phyloP scores from a whole-genome alignment of 805 yeast species.

The Saccharomycopsis sp. region DNA sequence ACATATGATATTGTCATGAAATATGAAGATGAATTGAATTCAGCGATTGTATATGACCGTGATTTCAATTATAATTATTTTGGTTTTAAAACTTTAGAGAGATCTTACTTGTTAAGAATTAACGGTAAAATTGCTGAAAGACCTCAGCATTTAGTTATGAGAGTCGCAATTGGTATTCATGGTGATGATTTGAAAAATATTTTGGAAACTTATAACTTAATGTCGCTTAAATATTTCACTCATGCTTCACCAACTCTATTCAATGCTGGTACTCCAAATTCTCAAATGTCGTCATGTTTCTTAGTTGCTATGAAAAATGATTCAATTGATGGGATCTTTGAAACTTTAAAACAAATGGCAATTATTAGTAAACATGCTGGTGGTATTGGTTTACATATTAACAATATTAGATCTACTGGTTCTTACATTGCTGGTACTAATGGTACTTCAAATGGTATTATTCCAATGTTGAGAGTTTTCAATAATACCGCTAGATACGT shows the following conservation, averaged over 20 bases:
- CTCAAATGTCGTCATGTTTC: slow-evolving; percentile 89
- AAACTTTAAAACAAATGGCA: slow-evolving; percentile 82
- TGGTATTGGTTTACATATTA: slow-evolving; percentile 87
- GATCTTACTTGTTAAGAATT: slow-evolving; percentile 69
- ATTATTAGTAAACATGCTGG: slow-evolving; percentile 92
- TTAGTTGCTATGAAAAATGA: slow-evolving; percentile 87
- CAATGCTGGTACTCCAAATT: slow-evolving; percentile 84
- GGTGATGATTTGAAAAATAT: slow-evolving; percentile 57
- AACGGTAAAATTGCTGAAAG: slow-evolving; percentile 73
- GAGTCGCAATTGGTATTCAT: slow-evolving; percentile 91
- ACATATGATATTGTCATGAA: slow-evolving; percentile 56
- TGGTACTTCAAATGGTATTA: slow-evolving; percentile 86
- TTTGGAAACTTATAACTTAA: slow-evolving; percentile 75
- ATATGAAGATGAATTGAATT: slow-evolving; percentile 59
- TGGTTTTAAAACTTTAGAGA: slow-evolving; percentile 87
- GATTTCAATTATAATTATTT: slow-evolving; percentile 77
- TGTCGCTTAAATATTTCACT: slow-evolving; percentile 82
- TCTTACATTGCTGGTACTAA: slow-evolving; percentile 86
- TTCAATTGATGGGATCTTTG: slow-evolving; percentile 91
- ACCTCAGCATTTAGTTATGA: slow-evolving; percentile 83
- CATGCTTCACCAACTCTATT: slow-evolving; percentile 95
- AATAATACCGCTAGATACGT: slow-evolving; percentile 95
- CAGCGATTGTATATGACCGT: slow-evolving; percentile 67
- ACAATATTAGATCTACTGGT: slow-evolving; percentile 81
- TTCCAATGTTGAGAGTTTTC: slow-evolving; percentile 95